These are phyloP conservation scores for Coniella lustricola DNA, from an alignment of 2,329 filamentous ascomycete species.

Conservation along the genomic window DNA sequence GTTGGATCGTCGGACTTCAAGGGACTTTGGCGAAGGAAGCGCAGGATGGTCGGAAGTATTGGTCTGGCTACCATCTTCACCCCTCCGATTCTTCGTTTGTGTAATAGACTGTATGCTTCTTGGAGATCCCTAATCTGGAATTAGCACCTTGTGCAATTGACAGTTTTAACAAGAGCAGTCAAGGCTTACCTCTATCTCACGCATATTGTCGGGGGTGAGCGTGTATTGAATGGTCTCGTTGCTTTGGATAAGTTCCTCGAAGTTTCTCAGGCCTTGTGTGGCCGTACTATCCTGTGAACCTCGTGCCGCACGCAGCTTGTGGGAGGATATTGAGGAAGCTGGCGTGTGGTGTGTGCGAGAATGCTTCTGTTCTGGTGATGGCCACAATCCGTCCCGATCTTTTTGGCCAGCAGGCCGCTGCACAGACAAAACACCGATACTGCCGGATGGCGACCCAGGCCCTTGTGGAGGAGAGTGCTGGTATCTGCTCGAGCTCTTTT, in stretches of 20 bases:
- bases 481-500: slow-evolving; percentile 22
- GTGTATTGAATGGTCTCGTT: slow-evolving; percentile 79
- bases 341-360: slow-evolving; percentile 37
- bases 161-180: not conserved
- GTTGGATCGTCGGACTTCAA: slow-evolving; percentile 28
- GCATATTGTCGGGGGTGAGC: slow-evolving; percentile 71
- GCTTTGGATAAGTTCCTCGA: slow-evolving; percentile 75
- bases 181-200: slow-evolving; percentile 61
- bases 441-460: slow-evolving; percentile 18
- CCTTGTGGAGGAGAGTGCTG: slow-evolving; percentile 9
- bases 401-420: slow-evolving; percentile 27
- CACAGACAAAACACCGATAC: slow-evolving; percentile 32
- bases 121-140: slow-evolving; percentile 8
- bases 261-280: slow-evolving; percentile 50
- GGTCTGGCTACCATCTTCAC: slow-evolving; percentile 36
- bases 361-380: slow-evolving; percentile 18
- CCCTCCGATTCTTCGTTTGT: slow-evolving; percentile 36
- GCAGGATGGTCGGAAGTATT: slow-evolving; percentile 36
- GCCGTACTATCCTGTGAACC: slow-evolving; percentile 51
- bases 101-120: slow-evolving; percentile 25
- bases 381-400: slow-evolving; percentile 25
- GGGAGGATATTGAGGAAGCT: slow-evolving; percentile 42
- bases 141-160: slow-evolving; percentile 2
- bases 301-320: slow-evolving; percentile 46
- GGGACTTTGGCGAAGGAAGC: slow-evolving; percentile 38